Base-by-base conservation (phyloP, 345 rosid species). In the Odontarrhena argentea region DNA sequence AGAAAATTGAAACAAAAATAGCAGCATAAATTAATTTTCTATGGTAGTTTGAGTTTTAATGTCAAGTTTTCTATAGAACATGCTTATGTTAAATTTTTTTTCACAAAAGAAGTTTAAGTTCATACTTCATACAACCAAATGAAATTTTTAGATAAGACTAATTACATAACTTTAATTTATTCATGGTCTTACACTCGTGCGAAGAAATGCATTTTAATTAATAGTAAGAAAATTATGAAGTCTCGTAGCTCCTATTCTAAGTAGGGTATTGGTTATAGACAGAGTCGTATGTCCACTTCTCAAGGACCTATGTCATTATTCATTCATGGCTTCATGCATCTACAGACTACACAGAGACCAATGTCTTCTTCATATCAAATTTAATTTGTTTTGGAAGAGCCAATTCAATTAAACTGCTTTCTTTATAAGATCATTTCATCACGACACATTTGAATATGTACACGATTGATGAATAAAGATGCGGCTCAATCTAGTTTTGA, bases 301-400 rank as follows among this genome's bases (percentile, higher is more conserved):
- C 67, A 69, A 69, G 54, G 60, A 60, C 44, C 66, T 48, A 53
- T 7, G 65, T 26, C 50, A 26, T 46, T 46, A 37, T 38, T 49
- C 37, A 50, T 60, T 11, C 38, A 51, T 32, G 36, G 50, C 43
- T 22, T 8, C 38, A 60, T 32, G 36, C 58, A 51, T 22, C 30
- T 24, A 51, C 73, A 38, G 43, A 40, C 30, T 24, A 51, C 73
- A 38, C 51, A 40, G 7, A 28, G 59, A 68, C 65, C 73, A 28
- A 47, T 48, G 58, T 50, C 55, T 56, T 67, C 55, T 67, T 36
- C 38, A 35, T 22, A 67, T 24, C 55, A 47, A 50, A 34, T 6
- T 38, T 28, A 41, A 10, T 14, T 41, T 41, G 10, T 15, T 58
- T 55, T 30, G 2, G 22, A 25, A 38, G 25, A 59, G 55, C 12